Base-by-base conservation (phyloP, 257 asterid genomes). In the Eucommia ulmoides region DNA sequence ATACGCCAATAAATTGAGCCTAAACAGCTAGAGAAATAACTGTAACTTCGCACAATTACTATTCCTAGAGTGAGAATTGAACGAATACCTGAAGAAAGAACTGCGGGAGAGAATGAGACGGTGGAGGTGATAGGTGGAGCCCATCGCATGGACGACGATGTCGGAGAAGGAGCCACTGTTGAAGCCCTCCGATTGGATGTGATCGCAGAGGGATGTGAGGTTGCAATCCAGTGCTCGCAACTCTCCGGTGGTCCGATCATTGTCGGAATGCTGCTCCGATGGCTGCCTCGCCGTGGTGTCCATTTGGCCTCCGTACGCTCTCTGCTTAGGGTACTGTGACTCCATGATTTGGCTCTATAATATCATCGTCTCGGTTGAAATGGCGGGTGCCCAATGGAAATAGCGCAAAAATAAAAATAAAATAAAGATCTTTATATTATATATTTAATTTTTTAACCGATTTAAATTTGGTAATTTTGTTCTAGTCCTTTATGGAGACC, bases 91-190 rank as follows among this genome's bases (percentile, higher is more conserved):
- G 81, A 91, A 91, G 57, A 80, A 91, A 56, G 98, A 79, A 67
- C 94, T 91, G 42, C 96, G 88, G 33, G 96, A 91, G 60, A 91
- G 88, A 49, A 91, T 68, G 61, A 91, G 85, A 52, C 98, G 93
- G 60, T 91, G 96, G 54, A 91, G 96, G 35, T 65, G 81, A 62
- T 85, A 91, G 51, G 80, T 70, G 45, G 94, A 76, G 18, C 77
- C 92, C 92, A 80, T 74, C 35, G 94, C 86, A 33, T 74, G 80
- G 65, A 91, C 69, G 65, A 85, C 72, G 71, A 85, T 88, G 63
- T 91, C 98, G 49, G 92, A 83, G 70, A 91, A 91, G 5, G 86
- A 74, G 17, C 96, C 94, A 49, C 68, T 72, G 44, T 77, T 76
- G 69, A 85, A 91, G 50, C 98, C 98, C 73, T 91, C 84, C 68